These are phyloP conservation scores for Gossypium sturtianum DNA, from an alignment of 345 rosid species.

Conservation along the genomic window DNA sequence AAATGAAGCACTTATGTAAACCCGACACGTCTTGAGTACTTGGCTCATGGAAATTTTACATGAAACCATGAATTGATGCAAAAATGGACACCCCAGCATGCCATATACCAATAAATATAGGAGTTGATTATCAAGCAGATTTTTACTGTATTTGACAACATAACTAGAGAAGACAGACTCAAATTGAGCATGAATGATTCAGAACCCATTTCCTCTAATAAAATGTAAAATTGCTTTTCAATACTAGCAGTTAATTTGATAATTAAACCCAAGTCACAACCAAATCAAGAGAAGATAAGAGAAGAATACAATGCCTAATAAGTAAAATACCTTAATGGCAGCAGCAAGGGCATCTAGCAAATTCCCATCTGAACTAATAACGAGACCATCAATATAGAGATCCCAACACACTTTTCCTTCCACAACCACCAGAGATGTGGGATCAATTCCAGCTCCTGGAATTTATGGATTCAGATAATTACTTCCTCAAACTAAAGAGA, in stretches of 20 bases:
- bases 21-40: neutral
- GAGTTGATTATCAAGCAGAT: neutral
- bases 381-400: conserved; percentile 80
- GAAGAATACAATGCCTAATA: neutral
- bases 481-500: conserved; percentile 8
- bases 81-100: neutral
- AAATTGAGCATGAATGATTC: neutral
- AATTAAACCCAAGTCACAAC: neutral
- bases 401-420: conserved; percentile 94
- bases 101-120: neutral
- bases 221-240: neutral
- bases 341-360: conserved; percentile 75
- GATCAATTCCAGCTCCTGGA: conserved; percentile 80
- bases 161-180: neutral
- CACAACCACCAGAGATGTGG: conserved; percentile 60
- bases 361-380: conserved; percentile 84
- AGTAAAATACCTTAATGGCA: conserved; percentile 63
- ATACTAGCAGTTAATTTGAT: neutral
- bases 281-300: neutral
- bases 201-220: neutral
- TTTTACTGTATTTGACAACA: neutral
- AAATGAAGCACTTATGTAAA: neutral
- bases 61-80: neutral
- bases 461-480: conserved; percentile 15
- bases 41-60: neutral